Evolutionary conservation across 352 stramenopile genomes (phyloP), one percentile per base, ranked within the genome.

Genomic region (Globisporangium paddicum): DNA sequence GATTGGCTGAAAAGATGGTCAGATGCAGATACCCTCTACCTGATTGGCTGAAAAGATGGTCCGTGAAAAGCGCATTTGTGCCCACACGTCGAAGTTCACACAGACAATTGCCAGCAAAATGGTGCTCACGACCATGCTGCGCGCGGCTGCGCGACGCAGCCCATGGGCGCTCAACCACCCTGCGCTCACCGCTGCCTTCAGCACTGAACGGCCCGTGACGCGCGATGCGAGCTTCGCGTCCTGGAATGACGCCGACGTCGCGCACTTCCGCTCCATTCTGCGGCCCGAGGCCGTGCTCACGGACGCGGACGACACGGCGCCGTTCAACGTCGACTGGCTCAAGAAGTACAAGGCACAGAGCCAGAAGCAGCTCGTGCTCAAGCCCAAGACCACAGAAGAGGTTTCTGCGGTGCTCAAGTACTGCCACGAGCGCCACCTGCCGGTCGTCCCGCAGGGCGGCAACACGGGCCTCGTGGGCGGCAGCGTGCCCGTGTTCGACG

Each of bases 391-490:
- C 8, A 97, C 88, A 0, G 78, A 90, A 41, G 73, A 98, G 55
- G 86, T 98, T 34, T 87, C 85, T 1, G 67, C 72, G 18, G 79
- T 99, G 23, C 77, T 99, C 37, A 72, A 80, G 62, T 96, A 98
- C 72, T 99, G 96, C 72, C 83, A 98, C 68, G 67, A 92, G 28
- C 73, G 87, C 41, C 66, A 73, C 8, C 69, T 99, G 30, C 68
- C 89, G 0, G 82, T 99, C 10, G 94, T 99, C 19, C 92, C 96
- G 5, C 96, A 99, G 68, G 96, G 90, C 55, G 97, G 97, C 47
- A 99, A 99, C 72, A 99, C 97, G 23, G 92, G 95, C 0, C 79
- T 99, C n/a, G 96, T 99, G 10, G 96, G 97, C 40, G 96, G 96
- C 40, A 89, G 81, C 26, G 79, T 97, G 25, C 87, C 89, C 0